phyloP scores from a whole-genome alignment of 106 monocot genomes.

The Acorus gramineus region DNA sequence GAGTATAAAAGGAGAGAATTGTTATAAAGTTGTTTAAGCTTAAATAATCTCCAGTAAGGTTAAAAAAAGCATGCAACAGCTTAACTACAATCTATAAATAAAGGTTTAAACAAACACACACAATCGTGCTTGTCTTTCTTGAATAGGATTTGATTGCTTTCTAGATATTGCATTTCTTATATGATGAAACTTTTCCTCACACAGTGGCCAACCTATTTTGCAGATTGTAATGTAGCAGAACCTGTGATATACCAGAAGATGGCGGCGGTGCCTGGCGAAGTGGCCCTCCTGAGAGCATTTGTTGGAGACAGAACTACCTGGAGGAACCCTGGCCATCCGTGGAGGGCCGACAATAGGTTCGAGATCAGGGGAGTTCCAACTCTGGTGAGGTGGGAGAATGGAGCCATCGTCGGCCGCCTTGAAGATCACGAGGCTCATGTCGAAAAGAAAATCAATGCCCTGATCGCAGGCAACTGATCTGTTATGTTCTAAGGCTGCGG shows the following conservation, averaged over 20 bases:
- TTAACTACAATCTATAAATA: too few relatives aligned
- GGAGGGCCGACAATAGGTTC: conserved; percentile 57
- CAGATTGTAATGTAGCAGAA: conserved; percentile 88
- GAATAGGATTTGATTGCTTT: too few relatives aligned
- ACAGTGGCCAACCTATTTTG: not conserved
- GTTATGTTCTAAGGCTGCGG: not conserved
- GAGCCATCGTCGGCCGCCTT: conserved; percentile 41
- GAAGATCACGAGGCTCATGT: conserved; percentile 84
- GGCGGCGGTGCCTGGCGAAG: conserved; percentile 30
- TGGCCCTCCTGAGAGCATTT: conserved; percentile 57
- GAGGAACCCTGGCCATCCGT: conserved; percentile 67
- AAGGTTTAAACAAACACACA: too few relatives aligned
- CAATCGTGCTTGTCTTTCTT: too few relatives aligned
- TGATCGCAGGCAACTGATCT: conserved; percentile 24
- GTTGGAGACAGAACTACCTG: conserved; percentile 80
- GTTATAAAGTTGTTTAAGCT: too few relatives aligned
- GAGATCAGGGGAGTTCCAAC: conserved; percentile 81
- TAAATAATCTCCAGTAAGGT: too few relatives aligned
- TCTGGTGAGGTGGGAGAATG: conserved; percentile 74
- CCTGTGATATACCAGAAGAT: conserved; percentile 68
- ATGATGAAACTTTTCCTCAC: not conserved
- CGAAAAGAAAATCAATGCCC: conserved; percentile 49
- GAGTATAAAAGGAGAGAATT: too few relatives aligned
- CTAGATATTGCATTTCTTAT: not conserved
- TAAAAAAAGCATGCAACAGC: too few relatives aligned